These are phyloP conservation scores for Colletotrichum sp. DNA, from an alignment of 2,329 filamentous ascomycete genomes.

Conservation along the genomic window DNA sequence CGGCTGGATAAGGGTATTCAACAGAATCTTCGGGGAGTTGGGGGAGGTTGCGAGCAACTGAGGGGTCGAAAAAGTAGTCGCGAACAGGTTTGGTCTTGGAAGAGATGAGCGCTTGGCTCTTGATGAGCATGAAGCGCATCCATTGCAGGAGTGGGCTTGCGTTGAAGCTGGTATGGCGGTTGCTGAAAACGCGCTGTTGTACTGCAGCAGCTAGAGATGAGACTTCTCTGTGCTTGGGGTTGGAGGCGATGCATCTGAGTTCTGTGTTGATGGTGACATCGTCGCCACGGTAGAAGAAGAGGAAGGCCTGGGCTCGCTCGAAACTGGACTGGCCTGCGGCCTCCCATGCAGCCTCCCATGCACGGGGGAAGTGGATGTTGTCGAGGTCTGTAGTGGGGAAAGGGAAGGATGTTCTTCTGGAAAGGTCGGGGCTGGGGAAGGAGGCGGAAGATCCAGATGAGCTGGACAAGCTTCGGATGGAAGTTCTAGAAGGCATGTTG, in stretches of 20 bases:
- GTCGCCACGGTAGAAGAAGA: slow-evolving; percentile 31
- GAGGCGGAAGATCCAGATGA: not conserved
- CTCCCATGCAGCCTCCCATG: slow-evolving; percentile 3
- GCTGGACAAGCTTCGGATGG: not conserved
- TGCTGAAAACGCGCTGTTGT: slow-evolving; percentile 29
- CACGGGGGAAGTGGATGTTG: not conserved
- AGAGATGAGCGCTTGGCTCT: not conserved
- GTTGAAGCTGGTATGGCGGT: slow-evolving; percentile 32
- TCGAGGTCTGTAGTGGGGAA: not conserved
- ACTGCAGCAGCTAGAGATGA: slow-evolving; percentile 29
- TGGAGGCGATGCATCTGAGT: slow-evolving; percentile 32
- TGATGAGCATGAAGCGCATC: slow-evolving; percentile 23
- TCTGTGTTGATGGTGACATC: slow-evolving; percentile 25
- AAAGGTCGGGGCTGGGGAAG: not conserved
- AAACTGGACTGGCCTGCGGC: slow-evolving; percentile 24
- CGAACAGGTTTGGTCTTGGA: not conserved
- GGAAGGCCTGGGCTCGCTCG: slow-evolving; percentile 34
- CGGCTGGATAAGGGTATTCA: not conserved
- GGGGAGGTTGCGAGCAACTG: not conserved
- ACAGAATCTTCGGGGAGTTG: not conserved
- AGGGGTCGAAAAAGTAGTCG: not conserved
- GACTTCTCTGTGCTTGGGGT: slow-evolving; percentile 20
- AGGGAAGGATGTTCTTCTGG: not conserved
- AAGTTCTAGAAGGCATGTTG: not conserved
- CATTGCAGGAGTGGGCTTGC: slow-evolving; percentile 35